phyloP scores from a whole-genome alignment of 2,329 filamentous ascomycete species.

The Aureobasidium sp. region DNA sequence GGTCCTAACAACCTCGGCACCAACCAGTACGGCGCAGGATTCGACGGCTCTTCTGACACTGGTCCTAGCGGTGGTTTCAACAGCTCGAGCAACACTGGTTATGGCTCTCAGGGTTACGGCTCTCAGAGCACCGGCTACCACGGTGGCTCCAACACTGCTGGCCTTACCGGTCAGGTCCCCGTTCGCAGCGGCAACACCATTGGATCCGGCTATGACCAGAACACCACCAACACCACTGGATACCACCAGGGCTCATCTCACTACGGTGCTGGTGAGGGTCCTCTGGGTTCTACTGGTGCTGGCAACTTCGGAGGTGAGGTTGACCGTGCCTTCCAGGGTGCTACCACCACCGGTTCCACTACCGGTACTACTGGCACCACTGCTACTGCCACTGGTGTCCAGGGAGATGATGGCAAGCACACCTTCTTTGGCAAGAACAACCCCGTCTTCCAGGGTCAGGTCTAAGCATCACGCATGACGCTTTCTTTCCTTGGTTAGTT shows the following conservation, averaged over 20 bases:
- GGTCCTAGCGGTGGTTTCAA: slow-evolving; percentile 8
- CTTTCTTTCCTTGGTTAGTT: not conserved
- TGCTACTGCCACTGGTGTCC: not conserved
- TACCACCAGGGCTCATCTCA: slow-evolving; percentile 30
- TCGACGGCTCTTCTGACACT: slow-evolving; percentile 15
- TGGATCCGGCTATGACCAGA: slow-evolving; percentile 17
- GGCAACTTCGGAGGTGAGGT: slow-evolving; percentile 15
- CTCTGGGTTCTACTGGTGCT: slow-evolving; percentile 1
- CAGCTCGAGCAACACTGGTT: slow-evolving; percentile 16
- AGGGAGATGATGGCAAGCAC: slow-evolving; percentile 19
- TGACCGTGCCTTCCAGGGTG: slow-evolving; percentile 12
- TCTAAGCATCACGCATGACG: slow-evolving; percentile 21
- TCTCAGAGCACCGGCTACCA: slow-evolving; percentile 16
- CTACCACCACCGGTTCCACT: not conserved
- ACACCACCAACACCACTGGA: slow-evolving; percentile 17
- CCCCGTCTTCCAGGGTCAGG: slow-evolving; percentile 36
- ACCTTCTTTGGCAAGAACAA: slow-evolving; percentile 38
- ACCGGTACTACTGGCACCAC: slow-evolving; percentile 17
- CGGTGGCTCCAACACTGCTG: slow-evolving; percentile 13
- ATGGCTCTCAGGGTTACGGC: slow-evolving; percentile 19
- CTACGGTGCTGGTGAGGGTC: slow-evolving; percentile 3
- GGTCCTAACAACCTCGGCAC: slow-evolving; percentile 20
- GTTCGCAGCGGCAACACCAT: slow-evolving; percentile 16
- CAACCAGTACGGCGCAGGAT: slow-evolving; percentile 11
- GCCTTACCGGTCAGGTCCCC: slow-evolving; percentile 19